Conservation (phyloP, 352 stramenopile genomes). For the Pythium chondricola region DNA sequence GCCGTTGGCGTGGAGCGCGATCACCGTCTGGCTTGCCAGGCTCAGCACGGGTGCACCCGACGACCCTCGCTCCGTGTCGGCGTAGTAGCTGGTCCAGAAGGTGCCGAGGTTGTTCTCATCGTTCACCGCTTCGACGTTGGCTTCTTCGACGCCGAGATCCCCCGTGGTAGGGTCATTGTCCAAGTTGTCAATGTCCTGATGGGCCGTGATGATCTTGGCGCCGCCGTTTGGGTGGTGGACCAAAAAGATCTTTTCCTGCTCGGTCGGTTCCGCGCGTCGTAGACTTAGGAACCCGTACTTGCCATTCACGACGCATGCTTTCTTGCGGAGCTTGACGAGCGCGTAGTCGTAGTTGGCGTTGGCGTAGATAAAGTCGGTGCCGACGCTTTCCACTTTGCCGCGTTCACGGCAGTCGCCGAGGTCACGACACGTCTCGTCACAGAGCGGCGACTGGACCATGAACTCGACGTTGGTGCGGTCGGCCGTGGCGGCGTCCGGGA, state of each 20-base stretch:
- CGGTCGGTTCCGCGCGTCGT: slow-evolving; percentile 5
- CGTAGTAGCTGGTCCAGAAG: slow-evolving; percentile 27
- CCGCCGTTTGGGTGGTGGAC: slow-evolving; percentile 25
- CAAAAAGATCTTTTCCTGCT: slow-evolving; percentile 26
- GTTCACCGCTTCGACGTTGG: slow-evolving; percentile 17
- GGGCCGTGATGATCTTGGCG: slow-evolving; percentile 24
- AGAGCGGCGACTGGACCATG: slow-evolving; percentile 21
- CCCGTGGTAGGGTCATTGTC: slow-evolving; percentile 25
- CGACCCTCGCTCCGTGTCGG: slow-evolving; percentile 28
- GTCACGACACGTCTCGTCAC: slow-evolving; percentile 23
- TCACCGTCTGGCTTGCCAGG: slow-evolving; percentile 17
- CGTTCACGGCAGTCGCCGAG: slow-evolving; percentile 22
- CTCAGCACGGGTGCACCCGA: slow-evolving; percentile 25
- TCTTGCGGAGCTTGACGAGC: slow-evolving; percentile 31
- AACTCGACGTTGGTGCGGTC: slow-evolving; percentile 23
- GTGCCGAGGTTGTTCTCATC: slow-evolving; percentile 21
- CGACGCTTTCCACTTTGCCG: slow-evolving; percentile 22
- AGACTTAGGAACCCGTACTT: slow-evolving; percentile 29
- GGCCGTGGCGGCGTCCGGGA: slow-evolving; percentile 17
- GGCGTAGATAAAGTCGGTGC: slow-evolving; percentile 23
- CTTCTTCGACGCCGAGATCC: slow-evolving; percentile 3
- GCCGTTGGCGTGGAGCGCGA: slow-evolving; percentile 27
- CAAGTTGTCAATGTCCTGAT: slow-evolving; percentile 25
- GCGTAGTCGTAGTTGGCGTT: slow-evolving; percentile 34
- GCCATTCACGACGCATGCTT: slow-evolving; percentile 18